Base-by-base conservation (phyloP, 1,139 yeast genomes). In the Debaryomyces sp. region DNA sequence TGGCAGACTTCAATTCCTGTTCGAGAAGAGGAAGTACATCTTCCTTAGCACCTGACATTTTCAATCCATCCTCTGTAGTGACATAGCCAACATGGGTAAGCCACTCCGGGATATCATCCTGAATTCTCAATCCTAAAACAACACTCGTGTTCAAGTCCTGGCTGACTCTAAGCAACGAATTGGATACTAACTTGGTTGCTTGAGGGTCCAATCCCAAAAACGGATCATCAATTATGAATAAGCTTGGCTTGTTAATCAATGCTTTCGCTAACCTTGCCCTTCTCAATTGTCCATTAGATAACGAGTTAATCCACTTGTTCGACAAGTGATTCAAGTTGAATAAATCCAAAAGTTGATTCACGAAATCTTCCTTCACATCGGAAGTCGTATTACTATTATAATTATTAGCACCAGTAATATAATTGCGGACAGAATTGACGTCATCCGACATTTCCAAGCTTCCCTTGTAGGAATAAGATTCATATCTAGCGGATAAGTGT, bases 281-380 rank as follows among this genome's bases (percentile, higher is more conserved):
- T 56, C 99, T 77, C 65, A 89, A 84, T 66, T 94, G 99, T 0
- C 99, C 99, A 63, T 94, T 94, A 65, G 96, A 88, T 44, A 94
- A 73, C 0, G 95, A 89, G 64, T 89, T 89, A 41, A 89, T 82
- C 91, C 96, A 92, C 52, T 89, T 79, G 49, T 81, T 72, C 47
- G 81, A 74, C 48, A 90, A 68, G 1, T 81, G 85, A 6, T 63
- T 65, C 52, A 94, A 72, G 45, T 80, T 74, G 53, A 94, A 77
- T 37, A 69, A 64, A n/a, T 72, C 64, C 33, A 87, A 63, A 5
- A 85, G 68, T 2, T 63, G 54, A 0, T 69, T 63, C 7, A 84
- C 77, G 35, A 75, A 63, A 1, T 58, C 55, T 29, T 58, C 58
- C 41, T 70, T 70, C 7, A 48, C 47, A 1, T 43, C 40, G 7